These are phyloP conservation scores for Lithohypha guttulata DNA, from an alignment of 2,329 filamentous ascomycete genomes.

Conservation along the genomic window DNA sequence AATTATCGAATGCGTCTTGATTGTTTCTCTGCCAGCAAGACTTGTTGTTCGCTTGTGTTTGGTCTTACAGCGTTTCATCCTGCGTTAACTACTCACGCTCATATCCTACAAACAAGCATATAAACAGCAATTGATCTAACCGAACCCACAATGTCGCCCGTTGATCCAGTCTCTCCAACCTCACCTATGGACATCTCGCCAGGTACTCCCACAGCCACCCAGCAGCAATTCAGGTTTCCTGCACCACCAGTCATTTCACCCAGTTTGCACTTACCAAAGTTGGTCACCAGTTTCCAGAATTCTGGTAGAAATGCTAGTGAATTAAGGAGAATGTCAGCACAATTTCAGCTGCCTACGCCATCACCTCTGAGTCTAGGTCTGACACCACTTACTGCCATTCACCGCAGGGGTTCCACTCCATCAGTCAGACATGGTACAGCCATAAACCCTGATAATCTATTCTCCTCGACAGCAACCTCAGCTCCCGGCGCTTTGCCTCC, in stretches of 20 bases:
- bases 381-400: not conserved
- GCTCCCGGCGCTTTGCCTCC: not conserved
- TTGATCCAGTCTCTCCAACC: slow-evolving; percentile 1
- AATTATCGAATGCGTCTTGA: not conserved
- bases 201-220: not conserved
- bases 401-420: not conserved
- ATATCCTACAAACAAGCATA: too few relatives aligned
- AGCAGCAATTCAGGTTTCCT: not conserved
- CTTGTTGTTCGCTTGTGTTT: slow-evolving; percentile 1
- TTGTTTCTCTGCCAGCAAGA: not conserved
- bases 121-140: not conserved
- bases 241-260: slow-evolving; percentile 1
- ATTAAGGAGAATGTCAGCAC: not conserved
- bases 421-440: not conserved
- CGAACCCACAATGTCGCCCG: slow-evolving; percentile 3
- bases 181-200: slow-evolving; percentile 8
- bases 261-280: not conserved
- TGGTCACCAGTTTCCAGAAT: slow-evolving; percentile 2
- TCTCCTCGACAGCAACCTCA: too few relatives aligned
- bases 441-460: not conserved
- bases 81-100: not conserved
- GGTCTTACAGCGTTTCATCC: not conserved
- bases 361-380: slow-evolving; percentile 2
- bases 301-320: not conserved
- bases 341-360: slow-evolving; percentile 3